These are phyloP conservation scores for Picochlorum sp. DNA, from an alignment of 139 green algal genomes.

Conservation along the genomic window DNA sequence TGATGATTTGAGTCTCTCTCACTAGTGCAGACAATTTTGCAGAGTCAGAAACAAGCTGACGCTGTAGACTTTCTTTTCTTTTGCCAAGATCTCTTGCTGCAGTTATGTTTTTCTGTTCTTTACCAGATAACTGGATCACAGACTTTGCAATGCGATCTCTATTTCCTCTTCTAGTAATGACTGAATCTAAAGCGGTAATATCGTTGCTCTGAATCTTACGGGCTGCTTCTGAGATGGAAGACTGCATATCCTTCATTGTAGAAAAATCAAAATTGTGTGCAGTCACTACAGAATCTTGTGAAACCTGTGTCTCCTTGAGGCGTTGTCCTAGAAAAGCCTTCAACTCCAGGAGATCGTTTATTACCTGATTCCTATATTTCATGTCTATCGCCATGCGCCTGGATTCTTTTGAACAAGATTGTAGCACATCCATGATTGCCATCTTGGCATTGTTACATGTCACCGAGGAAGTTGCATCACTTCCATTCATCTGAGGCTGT, in stretches of 20 bases:
- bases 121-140: constrained; percentile 2
- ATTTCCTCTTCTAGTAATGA: neutral
- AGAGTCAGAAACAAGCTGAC: constrained; percentile 19
- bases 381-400: constrained; percentile 10
- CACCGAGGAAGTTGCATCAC: neutral
- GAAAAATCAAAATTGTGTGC: neutral
- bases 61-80: constrained; percentile 11
- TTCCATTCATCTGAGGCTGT: neutral
- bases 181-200: no score
- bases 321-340: constrained; percentile 18
- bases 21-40: constrained; percentile 10
- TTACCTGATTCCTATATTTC: constrained; percentile 7
- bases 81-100: constrained; percentile 3
- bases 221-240: no score
- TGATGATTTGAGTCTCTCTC: constrained; percentile 3
- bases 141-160: constrained; percentile 4
- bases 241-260: no score
- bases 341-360: constrained; percentile 22
- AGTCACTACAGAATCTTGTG: neutral
- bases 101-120: constrained; percentile 16
- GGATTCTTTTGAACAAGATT: neutral
- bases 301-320: neutral
- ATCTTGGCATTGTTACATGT: neutral
- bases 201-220: no score
- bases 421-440: neutral